Base-by-base conservation (phyloP, 2,329 filamentous ascomycete species). In the Gnomoniopsis sp. region DNA sequence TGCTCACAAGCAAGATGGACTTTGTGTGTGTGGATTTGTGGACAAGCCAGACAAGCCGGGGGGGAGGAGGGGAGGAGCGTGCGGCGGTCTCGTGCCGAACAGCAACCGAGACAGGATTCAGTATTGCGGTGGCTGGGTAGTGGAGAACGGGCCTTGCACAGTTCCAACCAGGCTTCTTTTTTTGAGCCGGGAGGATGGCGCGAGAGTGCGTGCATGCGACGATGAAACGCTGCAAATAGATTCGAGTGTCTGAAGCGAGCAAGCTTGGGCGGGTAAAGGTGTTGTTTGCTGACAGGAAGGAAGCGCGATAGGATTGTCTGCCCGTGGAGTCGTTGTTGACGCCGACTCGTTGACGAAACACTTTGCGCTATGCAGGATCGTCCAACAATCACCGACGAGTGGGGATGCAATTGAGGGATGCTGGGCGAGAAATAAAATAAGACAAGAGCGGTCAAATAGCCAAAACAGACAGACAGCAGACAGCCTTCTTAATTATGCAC, bases 341-440 rank as follows among this genome's bases (percentile, higher is more conserved):
- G 26, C 26, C 26, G 26, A 30, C 26, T 41, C 36, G 36, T 38
- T 34, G 49, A 51, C 33, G 49, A 51, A 41, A 41, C 12, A 36
- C 17, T 41, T n/a, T 33, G 44, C 53, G 34, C 53, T 49, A 55
- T 55, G 53, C 53, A 43, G 47, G 30, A 33, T n/a, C n/a, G 53
- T 22, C 14, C 22, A 49, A 41, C 23, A 22, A 8, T 17, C 19
- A n/a, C 19, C 43, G 38, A 36, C 23, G 44, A 21, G 6, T 22
- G 15, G 44, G 47, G 23, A 19, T 12, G 56, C 36, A 38, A 38
- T 51, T 12, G 38, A 47, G 19, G 4, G 1, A 36, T 34, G 48
- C 2, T 15, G 7, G 14, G 48, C 6, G 23, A 52, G n/a, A 22
- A 30, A 33, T 8, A 33, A 3, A 10, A 8, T 10, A 21, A 30